These are phyloP conservation scores for Aspergillus sparsus DNA, from an alignment of 495 filamentous ascomycete genomes.

Conservation along the genomic window DNA sequence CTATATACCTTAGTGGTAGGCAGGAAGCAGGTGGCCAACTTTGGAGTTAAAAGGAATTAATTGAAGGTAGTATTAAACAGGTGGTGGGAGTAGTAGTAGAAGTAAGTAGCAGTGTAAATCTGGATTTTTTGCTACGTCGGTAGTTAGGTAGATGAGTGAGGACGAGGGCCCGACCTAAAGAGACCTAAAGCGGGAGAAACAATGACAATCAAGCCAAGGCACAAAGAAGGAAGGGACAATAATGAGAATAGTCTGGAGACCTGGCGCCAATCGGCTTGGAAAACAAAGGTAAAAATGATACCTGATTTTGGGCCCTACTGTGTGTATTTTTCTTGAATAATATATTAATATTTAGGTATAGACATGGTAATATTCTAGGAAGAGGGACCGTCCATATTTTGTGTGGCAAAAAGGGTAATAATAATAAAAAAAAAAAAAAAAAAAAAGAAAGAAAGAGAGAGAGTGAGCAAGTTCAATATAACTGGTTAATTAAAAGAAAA, in stretches of 20 bases:
- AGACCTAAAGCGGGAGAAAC: not conserved
- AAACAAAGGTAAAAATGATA: conserved; percentile 8
- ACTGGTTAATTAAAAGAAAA: not conserved
- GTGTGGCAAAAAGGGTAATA: conserved; percentile 17
- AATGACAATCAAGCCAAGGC: conserved; percentile 8
- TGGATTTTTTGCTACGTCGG: not conserved
- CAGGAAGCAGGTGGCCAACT: conserved; percentile 10
- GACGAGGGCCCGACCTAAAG: conserved; percentile 8
- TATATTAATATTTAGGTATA: not conserved
- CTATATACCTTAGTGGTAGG: no score
- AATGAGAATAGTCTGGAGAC: not conserved
- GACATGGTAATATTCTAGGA: not conserved
- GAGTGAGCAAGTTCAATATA: not conserved
- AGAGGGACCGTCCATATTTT: conserved; percentile 12
- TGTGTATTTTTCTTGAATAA: not conserved
- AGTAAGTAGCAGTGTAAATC: no score
- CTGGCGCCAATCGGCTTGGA: not conserved
- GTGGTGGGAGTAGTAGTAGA: no score
- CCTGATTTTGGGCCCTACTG: not conserved
- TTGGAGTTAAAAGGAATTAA: not conserved
- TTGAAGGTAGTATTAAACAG: no score
- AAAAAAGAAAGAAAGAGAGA: not conserved
- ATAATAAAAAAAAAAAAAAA: not conserved
- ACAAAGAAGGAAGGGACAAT: not conserved
- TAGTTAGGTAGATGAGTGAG: not conserved